These are phyloP conservation scores for Leucaena leucocephala DNA, from an alignment of 306 rosid genomes.

Conservation along the genomic window DNA sequence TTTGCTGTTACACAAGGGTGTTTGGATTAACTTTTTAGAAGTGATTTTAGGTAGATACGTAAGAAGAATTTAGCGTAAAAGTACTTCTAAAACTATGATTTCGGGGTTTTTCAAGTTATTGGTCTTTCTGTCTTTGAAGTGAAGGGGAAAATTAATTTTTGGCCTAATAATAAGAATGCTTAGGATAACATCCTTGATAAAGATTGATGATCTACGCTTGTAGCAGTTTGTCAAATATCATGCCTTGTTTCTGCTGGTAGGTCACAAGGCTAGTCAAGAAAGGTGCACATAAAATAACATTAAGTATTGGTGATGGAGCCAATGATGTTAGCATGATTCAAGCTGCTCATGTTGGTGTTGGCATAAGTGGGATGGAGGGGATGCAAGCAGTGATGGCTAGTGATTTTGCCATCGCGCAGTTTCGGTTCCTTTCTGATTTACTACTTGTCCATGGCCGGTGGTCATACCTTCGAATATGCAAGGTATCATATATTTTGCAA, in stretches of 20 bases:
- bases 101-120: not conserved
- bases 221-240: slow-evolving; percentile 20
- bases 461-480: slow-evolving; percentile 97
- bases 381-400: slow-evolving; percentile 99
- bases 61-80: too few species aligned
- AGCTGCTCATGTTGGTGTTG: slow-evolving; percentile 99
- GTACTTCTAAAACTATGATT: too few species aligned
- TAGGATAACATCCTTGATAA: slow-evolving; percentile 18
- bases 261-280: slow-evolving; percentile 95
- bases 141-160: slow-evolving; percentile 30
- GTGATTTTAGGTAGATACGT: too few species aligned
- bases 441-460: slow-evolving; percentile 99
- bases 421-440: slow-evolving; percentile 91
- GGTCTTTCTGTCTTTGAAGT: not conserved
- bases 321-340: slow-evolving; percentile 99
- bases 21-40: too few species aligned
- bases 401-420: slow-evolving; percentile 98
- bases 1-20: not conserved
- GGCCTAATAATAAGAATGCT: slow-evolving; percentile 17
- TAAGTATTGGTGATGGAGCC: slow-evolving; percentile 98
- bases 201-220: slow-evolving; percentile 12
- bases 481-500: slow-evolving; percentile 54
- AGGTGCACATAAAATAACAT: slow-evolving; percentile 86
- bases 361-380: slow-evolving; percentile 96
- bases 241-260: slow-evolving; percentile 49